Evolutionary conservation across 2,329 filamentous ascomycete genomes (phyloP), one percentile per base, ranked within the genome.

Genomic region (Fusarium poae): DNA sequence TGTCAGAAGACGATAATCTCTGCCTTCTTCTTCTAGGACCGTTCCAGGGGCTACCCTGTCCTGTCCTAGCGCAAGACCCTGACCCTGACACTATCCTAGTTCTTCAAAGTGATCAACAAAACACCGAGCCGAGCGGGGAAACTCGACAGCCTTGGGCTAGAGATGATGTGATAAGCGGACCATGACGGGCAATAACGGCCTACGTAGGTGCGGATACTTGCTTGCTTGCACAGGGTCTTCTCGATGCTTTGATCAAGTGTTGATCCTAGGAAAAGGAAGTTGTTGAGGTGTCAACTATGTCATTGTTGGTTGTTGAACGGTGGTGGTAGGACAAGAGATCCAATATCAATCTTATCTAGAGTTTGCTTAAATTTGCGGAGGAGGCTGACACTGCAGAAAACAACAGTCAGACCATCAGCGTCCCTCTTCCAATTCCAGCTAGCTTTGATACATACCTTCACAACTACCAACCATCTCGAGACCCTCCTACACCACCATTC

Each of bases 141-240:
- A 35, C 51, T 49, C 15, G 34, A 65, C 34, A 51, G 55, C 65
- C 52, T 62, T 60, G 44, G 44, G 25, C 42, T 45, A 53, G 20
- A 56, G 40, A 46, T 60, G 65, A 57, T 61, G 51, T 67, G 65
- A 68, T 64, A 52, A 65, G 55, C 65, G 65, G 59, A 48, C 46
- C 54, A 68, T 61, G 42, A 66, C 65, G 65, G 65, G 59, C 49
- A 64, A 65, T 67, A 53, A 60, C 64, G 58, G 65, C 49, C 43
- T 50, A 42, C 30, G 27, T 32, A 27, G 32, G n/a, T 30, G 27
- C 43, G n/a, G 43, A 30, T 30, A 30, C 43, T 29, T 13, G 13
- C 23, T 51, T 30, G 21, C 46, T 35, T 51, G 34, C 13, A 63
- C 42, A 54, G 43, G 30, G 30, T 30, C 23, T 32, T 35, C 13